Evolutionary conservation across 306 rosid genomes (phyloP).

Genomic region (Trifolium dubium): DNA sequence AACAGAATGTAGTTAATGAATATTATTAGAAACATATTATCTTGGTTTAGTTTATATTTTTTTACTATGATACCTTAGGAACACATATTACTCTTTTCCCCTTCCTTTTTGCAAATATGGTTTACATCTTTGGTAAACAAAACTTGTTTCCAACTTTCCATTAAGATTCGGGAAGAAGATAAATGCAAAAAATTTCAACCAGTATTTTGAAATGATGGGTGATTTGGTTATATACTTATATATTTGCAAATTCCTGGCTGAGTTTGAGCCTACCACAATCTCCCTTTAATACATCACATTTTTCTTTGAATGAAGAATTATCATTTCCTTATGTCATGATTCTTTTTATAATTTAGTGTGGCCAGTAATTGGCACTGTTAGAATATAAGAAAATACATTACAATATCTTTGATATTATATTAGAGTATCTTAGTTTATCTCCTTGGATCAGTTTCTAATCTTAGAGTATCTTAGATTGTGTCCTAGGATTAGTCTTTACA

Average conservation of each 20-base stretch:
- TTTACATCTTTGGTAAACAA: conserved; percentile 9
- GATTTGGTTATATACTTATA: background rate
- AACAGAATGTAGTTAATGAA: conserved; percentile 1
- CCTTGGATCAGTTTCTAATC: background rate
- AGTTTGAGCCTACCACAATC: background rate
- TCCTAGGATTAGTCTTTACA: background rate
- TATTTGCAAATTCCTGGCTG: background rate
- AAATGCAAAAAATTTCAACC: conserved; percentile 12
- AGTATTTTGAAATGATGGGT: background rate
- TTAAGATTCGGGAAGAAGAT: conserved; percentile 3
- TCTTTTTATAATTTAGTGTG: conserved; percentile 4
- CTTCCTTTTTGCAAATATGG: background rate
- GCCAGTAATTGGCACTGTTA: conserved; percentile 1
- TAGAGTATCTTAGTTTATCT: background rate
- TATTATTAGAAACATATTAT: background rate
- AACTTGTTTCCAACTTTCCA: conserved; percentile 21
- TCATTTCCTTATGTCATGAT: background rate
- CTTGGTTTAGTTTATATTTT: background rate
- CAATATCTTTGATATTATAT: background rate
- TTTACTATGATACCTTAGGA: background rate
- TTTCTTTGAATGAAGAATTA: background rate
- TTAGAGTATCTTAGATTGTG: background rate
- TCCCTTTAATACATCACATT: background rate
- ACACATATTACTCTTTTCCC: background rate
- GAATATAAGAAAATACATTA: background rate